Conservation (phyloP, 257 asterid species). For the Mitragyna speciosa region DNA sequence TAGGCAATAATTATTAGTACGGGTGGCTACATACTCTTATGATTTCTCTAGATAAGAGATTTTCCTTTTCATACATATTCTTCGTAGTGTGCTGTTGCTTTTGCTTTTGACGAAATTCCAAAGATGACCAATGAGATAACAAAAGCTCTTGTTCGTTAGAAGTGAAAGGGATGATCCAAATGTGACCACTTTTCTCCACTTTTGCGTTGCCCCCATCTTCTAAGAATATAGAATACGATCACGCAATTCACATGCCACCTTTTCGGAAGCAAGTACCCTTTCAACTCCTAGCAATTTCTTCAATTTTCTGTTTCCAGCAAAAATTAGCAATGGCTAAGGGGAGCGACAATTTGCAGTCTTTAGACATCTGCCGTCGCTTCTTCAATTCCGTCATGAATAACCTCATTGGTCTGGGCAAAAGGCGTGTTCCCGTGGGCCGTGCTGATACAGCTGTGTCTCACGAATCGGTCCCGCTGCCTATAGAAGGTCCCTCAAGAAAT, state of each 20-base stretch:
- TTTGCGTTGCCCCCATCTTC: conserved; percentile 18
- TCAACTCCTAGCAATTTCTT: neutral
- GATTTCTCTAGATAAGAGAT: neutral
- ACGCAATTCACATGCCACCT: neutral
- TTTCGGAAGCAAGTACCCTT: neutral
- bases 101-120: conserved; percentile 4
- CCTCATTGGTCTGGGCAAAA: conserved; percentile 8
- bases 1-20: neutral
- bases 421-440: conserved; percentile 13
- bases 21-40: neutral
- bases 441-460: neutral
- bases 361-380: conserved; percentile 40
- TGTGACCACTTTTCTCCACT: neutral
- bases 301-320: neutral
- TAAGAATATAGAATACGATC: conserved; percentile 12
- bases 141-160: neutral
- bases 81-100: neutral
- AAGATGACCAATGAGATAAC: neutral
- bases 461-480: conserved; percentile 20
- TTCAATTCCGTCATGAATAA: conserved; percentile 34
- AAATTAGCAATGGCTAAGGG: conserved; percentile 11
- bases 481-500: conserved; percentile 23
- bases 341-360: conserved; percentile 26
- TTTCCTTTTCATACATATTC: neutral
- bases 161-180: conserved; percentile 9